phyloP scores from a whole-genome alignment of 371 early-diverging fungal genomes.

The Smittium culicis region DNA sequence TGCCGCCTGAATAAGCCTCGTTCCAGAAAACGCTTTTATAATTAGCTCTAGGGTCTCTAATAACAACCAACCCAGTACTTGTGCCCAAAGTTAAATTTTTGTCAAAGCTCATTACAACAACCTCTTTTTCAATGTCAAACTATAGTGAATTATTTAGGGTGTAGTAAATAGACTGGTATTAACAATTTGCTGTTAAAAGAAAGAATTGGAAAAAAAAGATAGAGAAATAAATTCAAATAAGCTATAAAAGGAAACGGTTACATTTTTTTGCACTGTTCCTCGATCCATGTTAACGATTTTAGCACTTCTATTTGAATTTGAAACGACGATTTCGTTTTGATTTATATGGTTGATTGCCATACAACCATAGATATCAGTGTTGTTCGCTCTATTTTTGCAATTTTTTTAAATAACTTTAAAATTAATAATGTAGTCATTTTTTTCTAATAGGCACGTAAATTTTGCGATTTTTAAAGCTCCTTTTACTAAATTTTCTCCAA shows the following conservation, averaged over 20 bases:
- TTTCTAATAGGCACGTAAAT: too few relatives aligned
- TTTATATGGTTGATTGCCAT: slow-evolving; percentile 1
- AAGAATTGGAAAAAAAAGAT: background rate
- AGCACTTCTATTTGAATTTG: background rate
- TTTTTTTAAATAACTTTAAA: too few relatives aligned
- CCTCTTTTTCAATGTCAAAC: slow-evolving; percentile 7
- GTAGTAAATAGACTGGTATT: too few relatives aligned
- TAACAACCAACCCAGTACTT: slow-evolving; percentile 14
- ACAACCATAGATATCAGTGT: background rate
- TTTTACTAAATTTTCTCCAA: too few relatives aligned
- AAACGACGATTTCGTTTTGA: slow-evolving; percentile 2
- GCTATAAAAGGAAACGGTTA: too few relatives aligned
- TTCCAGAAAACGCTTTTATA: slow-evolving; percentile 9
- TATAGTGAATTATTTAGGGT: background rate
- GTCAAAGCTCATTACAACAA: slow-evolving; percentile 1
- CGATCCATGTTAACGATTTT: slow-evolving; percentile 7
- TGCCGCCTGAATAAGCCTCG: slow-evolving; percentile 12
- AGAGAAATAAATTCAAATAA: background rate
- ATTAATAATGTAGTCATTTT: too few relatives aligned
- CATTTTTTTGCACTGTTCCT: slow-evolving; percentile 10
- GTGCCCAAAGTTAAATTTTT: slow-evolving; percentile 15
- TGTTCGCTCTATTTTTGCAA: background rate
- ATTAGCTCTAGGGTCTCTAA: slow-evolving; percentile 19
- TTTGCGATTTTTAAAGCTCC: too few relatives aligned
- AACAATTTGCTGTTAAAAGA: too few relatives aligned